phyloP scores from a whole-genome alignment of 495 filamentous ascomycete species.

The Choiromyces venosus region DNA sequence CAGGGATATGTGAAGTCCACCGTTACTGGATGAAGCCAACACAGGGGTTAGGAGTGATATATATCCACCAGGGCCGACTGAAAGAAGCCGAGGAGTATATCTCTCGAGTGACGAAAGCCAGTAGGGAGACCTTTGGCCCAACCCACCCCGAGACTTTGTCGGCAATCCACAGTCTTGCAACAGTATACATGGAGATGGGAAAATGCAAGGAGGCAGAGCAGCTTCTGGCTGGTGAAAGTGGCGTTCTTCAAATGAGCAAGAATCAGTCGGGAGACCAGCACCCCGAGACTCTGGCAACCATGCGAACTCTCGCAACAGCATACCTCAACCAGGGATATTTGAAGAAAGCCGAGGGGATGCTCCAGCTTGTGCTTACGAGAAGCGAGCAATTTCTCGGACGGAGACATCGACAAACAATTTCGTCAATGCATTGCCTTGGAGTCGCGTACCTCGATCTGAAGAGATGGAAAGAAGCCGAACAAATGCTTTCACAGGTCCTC shows the following conservation, averaged over 20 bases:
- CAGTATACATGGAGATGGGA: background rate
- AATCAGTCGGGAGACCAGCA: constrained; percentile 40
- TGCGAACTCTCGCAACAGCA: constrained; percentile 39
- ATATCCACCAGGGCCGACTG: background rate
- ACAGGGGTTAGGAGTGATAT: background rate
- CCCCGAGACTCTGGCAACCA: constrained; percentile 43
- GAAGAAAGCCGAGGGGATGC: background rate
- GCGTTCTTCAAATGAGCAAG: background rate
- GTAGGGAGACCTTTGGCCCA: background rate
- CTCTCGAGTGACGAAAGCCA: background rate
- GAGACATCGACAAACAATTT: background rate
- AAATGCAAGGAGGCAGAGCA: background rate
- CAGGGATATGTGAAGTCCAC: background rate
- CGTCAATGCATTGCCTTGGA: background rate
- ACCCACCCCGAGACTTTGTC: constrained; percentile 13
- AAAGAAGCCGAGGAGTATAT: background rate
- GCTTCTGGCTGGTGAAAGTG: background rate
- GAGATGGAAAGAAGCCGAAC: constrained; percentile 15
- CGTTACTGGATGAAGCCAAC: background rate
- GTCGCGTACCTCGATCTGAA: background rate
- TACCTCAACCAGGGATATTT: constrained; percentile 3
- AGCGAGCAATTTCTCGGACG: background rate
- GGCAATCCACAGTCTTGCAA: background rate
- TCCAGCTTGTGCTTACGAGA: background rate
- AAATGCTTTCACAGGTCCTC: background rate